Evolutionary conservation across 2,329 filamentous ascomycete species (phyloP).

Genomic region (Nothophoma quercina): DNA sequence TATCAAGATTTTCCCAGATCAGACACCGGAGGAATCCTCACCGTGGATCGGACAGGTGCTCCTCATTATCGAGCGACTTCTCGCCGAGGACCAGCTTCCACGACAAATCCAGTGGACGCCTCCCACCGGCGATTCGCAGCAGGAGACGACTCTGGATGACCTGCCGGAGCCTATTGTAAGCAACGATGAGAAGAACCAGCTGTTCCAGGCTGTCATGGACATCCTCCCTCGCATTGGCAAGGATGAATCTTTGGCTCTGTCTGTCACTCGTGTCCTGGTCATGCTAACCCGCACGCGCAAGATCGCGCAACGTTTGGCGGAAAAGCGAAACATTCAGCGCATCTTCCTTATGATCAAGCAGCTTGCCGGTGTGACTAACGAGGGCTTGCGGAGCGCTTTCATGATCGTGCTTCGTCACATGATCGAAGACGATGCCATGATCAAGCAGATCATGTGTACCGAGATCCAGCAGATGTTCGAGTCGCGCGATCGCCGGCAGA

Average conservation of each 20-base stretch:
- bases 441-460: slow-evolving; percentile 89
- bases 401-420: slow-evolving; percentile 91
- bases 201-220: slow-evolving; percentile 82
- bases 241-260: slow-evolving; percentile 83
- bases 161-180: slow-evolving; percentile 69
- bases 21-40: slow-evolving; percentile 78
- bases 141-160: slow-evolving; percentile 64
- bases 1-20: slow-evolving; percentile 72
- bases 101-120: slow-evolving; percentile 74
- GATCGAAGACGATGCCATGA: slow-evolving; percentile 89
- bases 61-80: slow-evolving; percentile 85
- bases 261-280: slow-evolving; percentile 81
- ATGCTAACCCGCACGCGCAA: slow-evolving; percentile 83
- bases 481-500: slow-evolving; percentile 54
- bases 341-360: slow-evolving; percentile 97
- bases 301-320: slow-evolving; percentile 77
- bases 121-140: slow-evolving; percentile 56
- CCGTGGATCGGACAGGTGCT: slow-evolving; percentile 93
- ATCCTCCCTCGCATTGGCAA: slow-evolving; percentile 87
- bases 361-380: slow-evolving; percentile 78
- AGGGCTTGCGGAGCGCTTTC: slow-evolving; percentile 76
- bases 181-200: slow-evolving; percentile 69
- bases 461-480: slow-evolving; percentile 86
- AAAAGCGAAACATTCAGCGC: slow-evolving; percentile 87
- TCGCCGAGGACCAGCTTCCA: slow-evolving; percentile 89